A percentile compares a stretch with the other conserved stretches of the same genome.
These are phyloP conservation scores for Aeminium ludgeri DNA, from an alignment of 495 filamentous ascomycete species.

Conservation along the genomic window DNA sequence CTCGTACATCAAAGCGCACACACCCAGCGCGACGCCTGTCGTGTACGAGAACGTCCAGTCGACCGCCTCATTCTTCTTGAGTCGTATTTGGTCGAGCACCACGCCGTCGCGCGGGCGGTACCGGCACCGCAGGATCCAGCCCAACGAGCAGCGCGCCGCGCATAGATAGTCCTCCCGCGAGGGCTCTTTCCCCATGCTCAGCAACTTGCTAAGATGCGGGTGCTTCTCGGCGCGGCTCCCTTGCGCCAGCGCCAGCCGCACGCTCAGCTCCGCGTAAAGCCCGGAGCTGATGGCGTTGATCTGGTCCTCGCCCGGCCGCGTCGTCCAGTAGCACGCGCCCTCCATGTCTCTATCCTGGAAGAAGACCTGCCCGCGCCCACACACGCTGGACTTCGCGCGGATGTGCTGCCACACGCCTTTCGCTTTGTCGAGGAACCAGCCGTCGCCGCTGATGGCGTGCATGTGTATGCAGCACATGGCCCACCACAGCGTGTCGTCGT, in stretches of 20 bases:
- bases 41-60: slow-evolving; percentile 15
- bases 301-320: slow-evolving; percentile 2
- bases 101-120: slow-evolving; percentile 9
- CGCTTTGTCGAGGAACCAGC: slow-evolving; percentile 10
- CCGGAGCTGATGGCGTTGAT: slow-evolving; percentile 12
- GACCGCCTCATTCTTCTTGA: slow-evolving; percentile 1
- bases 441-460: slow-evolving; percentile 5
- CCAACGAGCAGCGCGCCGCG: slow-evolving; percentile 8
- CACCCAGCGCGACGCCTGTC: slow-evolving; percentile 11
- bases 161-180: slow-evolving; percentile 2
- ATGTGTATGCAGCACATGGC: slow-evolving; percentile 9
- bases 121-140: slow-evolving; percentile 15
- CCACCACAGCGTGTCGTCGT: slow-evolving; percentile 14
- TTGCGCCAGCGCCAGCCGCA: slow-evolving; percentile 1
- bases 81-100: slow-evolving; percentile 7
- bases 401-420: slow-evolving; percentile 7
- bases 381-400: slow-evolving; percentile 1
- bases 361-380: slow-evolving; percentile 1
- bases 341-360: slow-evolving; percentile 11
- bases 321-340: slow-evolving; percentile 12
- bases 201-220: slow-evolving; percentile 1
- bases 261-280: slow-evolving; percentile 11
- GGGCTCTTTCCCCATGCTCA: not conserved
- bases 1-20: slow-evolving; percentile 7
- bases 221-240: not conserved